phyloP scores from a whole-genome alignment of 1,284 basidiomycete species.

The Tilletia indica region DNA sequence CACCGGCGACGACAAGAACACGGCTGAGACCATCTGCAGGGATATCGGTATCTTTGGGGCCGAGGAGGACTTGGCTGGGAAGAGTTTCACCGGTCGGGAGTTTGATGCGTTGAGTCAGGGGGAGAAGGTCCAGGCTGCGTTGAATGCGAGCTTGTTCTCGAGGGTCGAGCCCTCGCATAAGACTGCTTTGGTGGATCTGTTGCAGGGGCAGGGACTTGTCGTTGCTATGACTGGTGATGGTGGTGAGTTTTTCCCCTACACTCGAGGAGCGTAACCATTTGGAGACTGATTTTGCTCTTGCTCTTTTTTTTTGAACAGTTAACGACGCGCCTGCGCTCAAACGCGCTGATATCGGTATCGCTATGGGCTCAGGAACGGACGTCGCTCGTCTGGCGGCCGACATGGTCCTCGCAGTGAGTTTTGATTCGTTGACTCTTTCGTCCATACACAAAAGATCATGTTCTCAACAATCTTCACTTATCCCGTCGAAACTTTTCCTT shows the following conservation, averaged over 20 bases:
- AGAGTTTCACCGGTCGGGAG: slow-evolving; percentile 91
- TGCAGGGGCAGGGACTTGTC: slow-evolving; percentile 87
- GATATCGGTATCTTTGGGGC: slow-evolving; percentile 90
- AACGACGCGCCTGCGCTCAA: slow-evolving; percentile 60
- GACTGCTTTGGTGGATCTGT: slow-evolving; percentile 85
- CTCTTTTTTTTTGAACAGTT: slow-evolving; percentile 58
- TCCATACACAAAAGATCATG: background rate
- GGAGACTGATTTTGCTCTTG: background rate
- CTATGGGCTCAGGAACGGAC: slow-evolving; percentile 59
- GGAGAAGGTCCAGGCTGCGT: slow-evolving; percentile 77
- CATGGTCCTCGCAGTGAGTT: slow-evolving; percentile 57
- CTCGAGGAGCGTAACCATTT: too few relatives aligned
- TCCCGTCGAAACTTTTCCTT: background rate
- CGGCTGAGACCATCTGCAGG: slow-evolving; percentile 93
- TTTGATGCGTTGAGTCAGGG: slow-evolving; percentile 73
- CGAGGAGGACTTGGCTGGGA: slow-evolving; percentile 66
- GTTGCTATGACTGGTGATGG: slow-evolving; percentile 77
- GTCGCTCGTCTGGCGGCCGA: slow-evolving; percentile 58
- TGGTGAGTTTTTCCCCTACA: background rate
- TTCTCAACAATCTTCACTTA: background rate
- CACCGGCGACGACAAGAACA: slow-evolving; percentile 97
- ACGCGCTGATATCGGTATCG: slow-evolving; percentile 58
- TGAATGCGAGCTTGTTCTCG: slow-evolving; percentile 82
- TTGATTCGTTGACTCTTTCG: background rate
- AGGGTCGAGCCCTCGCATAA: slow-evolving; percentile 95